Evolutionary conservation across 2,329 filamentous ascomycete genomes (phyloP).

Genomic region (Fusarium coicis): DNA sequence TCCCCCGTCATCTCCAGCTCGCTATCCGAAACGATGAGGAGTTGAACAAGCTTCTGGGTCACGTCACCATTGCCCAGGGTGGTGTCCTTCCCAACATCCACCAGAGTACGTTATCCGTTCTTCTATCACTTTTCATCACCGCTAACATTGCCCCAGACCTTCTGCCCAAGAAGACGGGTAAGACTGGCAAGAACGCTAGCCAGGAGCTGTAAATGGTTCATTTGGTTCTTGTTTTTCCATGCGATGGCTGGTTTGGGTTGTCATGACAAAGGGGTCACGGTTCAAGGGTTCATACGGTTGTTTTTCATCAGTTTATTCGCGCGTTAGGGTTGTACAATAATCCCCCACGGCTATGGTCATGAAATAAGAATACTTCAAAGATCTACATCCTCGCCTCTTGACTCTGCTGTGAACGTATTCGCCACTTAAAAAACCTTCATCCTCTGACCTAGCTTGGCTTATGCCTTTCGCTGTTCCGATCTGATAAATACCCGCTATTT

Average conservation of each 20-base stretch:
- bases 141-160: constrained; percentile 75
- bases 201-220: constrained; percentile 84
- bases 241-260: constrained; percentile 74
- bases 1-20: constrained; percentile 97
- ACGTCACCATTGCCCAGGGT: constrained; percentile 97
- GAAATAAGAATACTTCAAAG: constrained; percentile 68
- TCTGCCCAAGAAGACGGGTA: constrained; percentile 98
- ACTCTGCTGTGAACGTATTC: not conserved
- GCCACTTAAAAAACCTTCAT: no score
- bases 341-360: constrained; percentile 73
- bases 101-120: constrained; percentile 76
- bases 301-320: constrained; percentile 57
- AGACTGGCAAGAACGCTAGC: constrained; percentile 90
- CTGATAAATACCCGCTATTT: not conserved
- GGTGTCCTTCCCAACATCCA: constrained; percentile 98
- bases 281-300: constrained; percentile 76
- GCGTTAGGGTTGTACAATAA: constrained; percentile 79
- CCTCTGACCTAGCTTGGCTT: no score
- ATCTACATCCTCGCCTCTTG: constrained; percentile 31
- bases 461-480: no score
- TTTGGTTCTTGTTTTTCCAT: constrained; percentile 64
- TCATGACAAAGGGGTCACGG: constrained; percentile 86
- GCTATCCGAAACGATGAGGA: constrained; percentile 99
- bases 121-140: not conserved
- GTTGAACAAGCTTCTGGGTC: constrained; percentile 97